These are phyloP conservation scores for Carex pumila DNA, from an alignment of 176 grass and related monocot genomes.

Conservation along the genomic window DNA sequence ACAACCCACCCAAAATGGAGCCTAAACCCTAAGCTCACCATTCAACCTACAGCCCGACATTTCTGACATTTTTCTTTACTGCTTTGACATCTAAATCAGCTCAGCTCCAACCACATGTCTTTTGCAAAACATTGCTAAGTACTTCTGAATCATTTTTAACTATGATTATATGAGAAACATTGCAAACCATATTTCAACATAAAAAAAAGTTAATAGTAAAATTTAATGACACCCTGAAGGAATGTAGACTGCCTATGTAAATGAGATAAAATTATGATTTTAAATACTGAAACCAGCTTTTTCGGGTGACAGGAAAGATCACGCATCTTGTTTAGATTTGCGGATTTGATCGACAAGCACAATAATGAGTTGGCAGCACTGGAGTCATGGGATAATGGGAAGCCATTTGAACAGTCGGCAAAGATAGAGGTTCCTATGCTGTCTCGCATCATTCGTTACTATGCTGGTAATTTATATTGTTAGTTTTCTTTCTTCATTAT, in stretches of 20 bases:
- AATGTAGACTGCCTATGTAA: not conserved
- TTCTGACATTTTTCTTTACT: not conserved
- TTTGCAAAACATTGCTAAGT: not conserved
- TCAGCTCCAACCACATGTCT: no score
- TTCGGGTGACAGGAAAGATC: constrained; percentile 52
- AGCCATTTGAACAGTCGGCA: constrained; percentile 59
- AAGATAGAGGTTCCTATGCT: constrained; percentile 53
- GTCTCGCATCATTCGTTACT: constrained; percentile 55
- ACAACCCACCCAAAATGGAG: no score
- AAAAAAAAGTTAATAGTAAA: not conserved
- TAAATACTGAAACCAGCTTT: not conserved
- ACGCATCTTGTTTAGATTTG: constrained; percentile 48
- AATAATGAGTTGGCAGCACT: constrained; percentile 60
- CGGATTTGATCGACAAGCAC: constrained; percentile 75
- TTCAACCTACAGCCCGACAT: not conserved
- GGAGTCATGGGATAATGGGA: constrained; percentile 89
- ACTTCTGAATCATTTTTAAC: not conserved
- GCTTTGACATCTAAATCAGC: no score
- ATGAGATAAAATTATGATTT: no score
- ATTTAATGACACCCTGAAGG: not conserved
- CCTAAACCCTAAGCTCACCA: no score
- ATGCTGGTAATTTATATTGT: constrained; percentile 32
- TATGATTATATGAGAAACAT: not conserved
- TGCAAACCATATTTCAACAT: not conserved
- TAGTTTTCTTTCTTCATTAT: not conserved